Percentiles rank a stretch among this genome's conserved stretches.
phyloP scores from a whole-genome alignment of 495 filamentous ascomycete species.

The Jackrogersella minutella region DNA sequence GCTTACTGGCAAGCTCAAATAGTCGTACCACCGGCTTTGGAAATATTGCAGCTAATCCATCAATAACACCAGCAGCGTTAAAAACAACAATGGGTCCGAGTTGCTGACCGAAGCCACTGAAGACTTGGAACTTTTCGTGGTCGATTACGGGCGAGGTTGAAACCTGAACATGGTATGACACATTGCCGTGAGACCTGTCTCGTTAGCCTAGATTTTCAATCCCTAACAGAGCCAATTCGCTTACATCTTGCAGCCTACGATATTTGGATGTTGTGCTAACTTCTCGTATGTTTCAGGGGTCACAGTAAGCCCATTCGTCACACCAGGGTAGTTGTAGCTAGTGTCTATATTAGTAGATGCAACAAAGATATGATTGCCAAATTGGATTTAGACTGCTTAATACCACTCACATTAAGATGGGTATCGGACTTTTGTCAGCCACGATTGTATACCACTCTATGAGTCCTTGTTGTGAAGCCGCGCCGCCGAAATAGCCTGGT shows the following conservation, averaged over 20 bases:
- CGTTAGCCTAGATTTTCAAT: background rate
- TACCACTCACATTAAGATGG: constrained; percentile 58
- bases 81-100: constrained; percentile 65
- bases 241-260: constrained; percentile 69
- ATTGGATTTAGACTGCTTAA: background rate
- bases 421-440: constrained; percentile 59
- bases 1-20: constrained; percentile 54
- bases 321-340: constrained; percentile 70
- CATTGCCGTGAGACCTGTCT: constrained; percentile 62
- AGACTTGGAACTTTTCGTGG: constrained; percentile 62
- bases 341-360: background rate
- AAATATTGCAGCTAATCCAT: constrained; percentile 68
- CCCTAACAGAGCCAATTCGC: background rate
- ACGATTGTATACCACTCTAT: constrained; percentile 61
- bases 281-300: constrained; percentile 59
- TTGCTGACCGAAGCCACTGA: constrained; percentile 71
- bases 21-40: constrained; percentile 65
- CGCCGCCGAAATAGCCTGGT: constrained; percentile 62
- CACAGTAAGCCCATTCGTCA: constrained; percentile 64
- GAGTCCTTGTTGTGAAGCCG: constrained; percentile 56
- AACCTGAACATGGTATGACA: constrained; percentile 67
- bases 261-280: constrained; percentile 63
- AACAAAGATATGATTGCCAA: background rate
- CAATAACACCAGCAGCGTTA: constrained; percentile 68
- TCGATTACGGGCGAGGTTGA: constrained; percentile 56